Evolutionary conservation across 2,329 filamentous ascomycete genomes (phyloP).

Genomic region (Claviceps pazoutovae): DNA sequence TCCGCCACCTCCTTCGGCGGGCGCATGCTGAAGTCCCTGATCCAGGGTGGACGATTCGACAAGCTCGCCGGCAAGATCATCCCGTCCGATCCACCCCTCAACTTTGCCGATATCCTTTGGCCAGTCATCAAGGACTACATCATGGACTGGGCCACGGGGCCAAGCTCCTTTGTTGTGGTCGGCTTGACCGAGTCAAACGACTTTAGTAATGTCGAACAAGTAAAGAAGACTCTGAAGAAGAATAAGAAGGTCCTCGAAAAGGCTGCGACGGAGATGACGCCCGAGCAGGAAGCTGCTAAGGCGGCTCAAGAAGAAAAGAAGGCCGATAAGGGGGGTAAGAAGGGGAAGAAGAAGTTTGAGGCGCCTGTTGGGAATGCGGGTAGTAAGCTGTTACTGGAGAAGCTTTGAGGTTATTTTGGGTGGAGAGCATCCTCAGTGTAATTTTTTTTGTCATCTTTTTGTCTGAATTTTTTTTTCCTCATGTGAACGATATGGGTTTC

Average conservation of each 20-base stretch:
- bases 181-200: conserved; percentile 62
- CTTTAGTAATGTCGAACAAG: conserved; percentile 51
- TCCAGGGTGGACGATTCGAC: conserved; percentile 81
- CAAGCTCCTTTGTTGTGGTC: conserved; percentile 76
- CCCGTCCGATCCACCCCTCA: conserved; percentile 59
- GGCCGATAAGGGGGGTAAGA: conserved; percentile 28
- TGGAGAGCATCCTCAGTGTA: background rate
- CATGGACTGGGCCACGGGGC: conserved; percentile 71
- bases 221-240: conserved; percentile 58
- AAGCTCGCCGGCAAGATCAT: conserved; percentile 55
- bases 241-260: conserved; percentile 57
- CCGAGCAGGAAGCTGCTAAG: conserved; percentile 36
- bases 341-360: conserved; percentile 28
- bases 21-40: conserved; percentile 80
- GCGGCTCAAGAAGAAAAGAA: conserved; percentile 33
- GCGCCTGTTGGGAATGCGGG: conserved; percentile 46
- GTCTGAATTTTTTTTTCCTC: background rate
- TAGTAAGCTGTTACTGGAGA: conserved; percentile 45
- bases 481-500: background rate
- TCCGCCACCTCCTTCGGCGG: conserved; percentile 51
- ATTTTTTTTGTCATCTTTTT: background rate
- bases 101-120: conserved; percentile 74
- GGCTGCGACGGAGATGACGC: conserved; percentile 46
- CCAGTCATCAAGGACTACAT: conserved; percentile 62
- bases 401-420: conserved; percentile 24